Evolutionary conservation across 352 stramenopile genomes (phyloP), one percentile per base, ranked within the genome.

Genomic region (Thraustotheca clavata): DNA sequence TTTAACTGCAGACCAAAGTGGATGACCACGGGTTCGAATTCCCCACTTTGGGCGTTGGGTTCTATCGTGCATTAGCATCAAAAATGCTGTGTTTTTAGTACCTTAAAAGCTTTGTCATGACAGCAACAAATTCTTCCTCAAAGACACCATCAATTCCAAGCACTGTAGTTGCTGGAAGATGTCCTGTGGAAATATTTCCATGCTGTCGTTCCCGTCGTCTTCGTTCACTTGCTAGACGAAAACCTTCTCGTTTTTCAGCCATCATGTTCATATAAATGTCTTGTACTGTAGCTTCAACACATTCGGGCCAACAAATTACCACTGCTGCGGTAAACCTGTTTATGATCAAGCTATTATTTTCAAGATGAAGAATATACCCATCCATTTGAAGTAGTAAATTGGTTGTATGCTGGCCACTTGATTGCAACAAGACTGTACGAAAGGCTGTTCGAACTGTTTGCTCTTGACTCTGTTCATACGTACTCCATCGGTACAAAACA

Each of bases 191-290:
- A 14, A 31, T 24, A n/a, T 20, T 32, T 27, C n/a, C 16, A 16
- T 46, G 57, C 3, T 54, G 57, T 16, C 46, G 39, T 16, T 65
- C 57, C 9, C 32, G 22, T 12, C 38, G 35, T 20, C 57, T 40
- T 18, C 57, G 57, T 16, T 65, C 57, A 20, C 27, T 47, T 20
- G 57, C 57, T 31, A 65, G 26, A 11, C 57, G 36, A 54, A 65
- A 65, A 27, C 41, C 57, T 22, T 65, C 57, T 11, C 57, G 38
- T 33, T 65, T 65, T 6, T 40, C 46, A 16, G 57, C 57, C 57
- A 65, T 65, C 57, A 65, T 65, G 41, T 65, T 35, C 57, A 65
- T 65, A 33, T 65, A 65, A 20, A 65, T n/a, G n/a, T 39, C 22
- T 32, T 65, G 36, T 20, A 41, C 47, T 27, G 46, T 43, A 20